Conservation (phyloP, 345 rosid species). For the Eucalyptus regnans region DNA sequence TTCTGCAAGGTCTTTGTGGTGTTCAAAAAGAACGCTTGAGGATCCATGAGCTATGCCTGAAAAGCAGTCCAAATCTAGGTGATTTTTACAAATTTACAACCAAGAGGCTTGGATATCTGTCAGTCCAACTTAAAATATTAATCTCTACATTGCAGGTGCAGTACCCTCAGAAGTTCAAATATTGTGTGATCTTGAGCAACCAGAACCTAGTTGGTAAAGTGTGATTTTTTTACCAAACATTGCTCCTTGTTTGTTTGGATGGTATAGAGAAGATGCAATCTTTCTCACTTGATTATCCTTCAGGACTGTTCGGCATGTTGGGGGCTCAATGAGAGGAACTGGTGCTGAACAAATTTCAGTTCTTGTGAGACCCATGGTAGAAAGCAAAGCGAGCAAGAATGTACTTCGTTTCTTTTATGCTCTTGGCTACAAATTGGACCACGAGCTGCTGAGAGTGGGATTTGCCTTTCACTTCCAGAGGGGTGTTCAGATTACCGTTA, state of each 20-base stretch:
- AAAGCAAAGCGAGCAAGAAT: slow-evolving; percentile 97
- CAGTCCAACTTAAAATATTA: neutral
- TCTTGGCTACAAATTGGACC: slow-evolving; percentile 90
- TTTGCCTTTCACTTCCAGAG: slow-evolving; percentile 83
- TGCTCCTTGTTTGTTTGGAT: neutral
- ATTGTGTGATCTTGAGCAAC: slow-evolving; percentile 83
- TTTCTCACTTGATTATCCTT: neutral
- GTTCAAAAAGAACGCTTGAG: slow-evolving; percentile 76
- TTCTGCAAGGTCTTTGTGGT: slow-evolving; percentile 96
- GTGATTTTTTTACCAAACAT: neutral
- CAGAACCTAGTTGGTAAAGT: slow-evolving; percentile 74
- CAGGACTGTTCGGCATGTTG: slow-evolving; percentile 91
- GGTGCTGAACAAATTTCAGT: slow-evolving; percentile 92
- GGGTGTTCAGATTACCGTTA: slow-evolving; percentile 59
- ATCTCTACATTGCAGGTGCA: slow-evolving; percentile 26
- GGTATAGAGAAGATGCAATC: neutral
- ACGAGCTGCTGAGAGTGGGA: slow-evolving; percentile 83
- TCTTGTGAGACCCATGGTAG: slow-evolving; percentile 71
- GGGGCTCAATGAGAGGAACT: slow-evolving; percentile 85
- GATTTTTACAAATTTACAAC: neutral
- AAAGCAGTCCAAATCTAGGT: slow-evolving; percentile 78
- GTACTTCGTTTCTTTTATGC: slow-evolving; percentile 60
- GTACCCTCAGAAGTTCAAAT: slow-evolving; percentile 74
- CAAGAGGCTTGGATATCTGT: neutral
- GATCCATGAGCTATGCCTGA: slow-evolving; percentile 84